Conservation (phyloP, 805 yeast genomes). For the Candida rishiriensis region DNA sequence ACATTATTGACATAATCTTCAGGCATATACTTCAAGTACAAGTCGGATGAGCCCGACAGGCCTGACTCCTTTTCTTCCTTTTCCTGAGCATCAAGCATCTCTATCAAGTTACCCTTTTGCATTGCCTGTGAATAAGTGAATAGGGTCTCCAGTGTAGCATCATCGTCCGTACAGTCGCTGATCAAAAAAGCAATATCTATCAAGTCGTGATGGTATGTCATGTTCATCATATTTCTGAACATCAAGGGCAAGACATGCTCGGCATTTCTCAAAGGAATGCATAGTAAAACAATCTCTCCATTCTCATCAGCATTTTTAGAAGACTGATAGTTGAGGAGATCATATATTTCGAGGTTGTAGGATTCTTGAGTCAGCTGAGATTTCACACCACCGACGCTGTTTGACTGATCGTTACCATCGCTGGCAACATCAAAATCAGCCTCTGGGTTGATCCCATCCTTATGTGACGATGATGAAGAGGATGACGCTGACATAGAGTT, state of each 20-base stretch:
- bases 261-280: constrained; percentile 79
- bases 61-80: constrained; percentile 29
- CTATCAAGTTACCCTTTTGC: constrained; percentile 64
- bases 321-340: constrained; percentile 55
- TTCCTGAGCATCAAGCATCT: constrained; percentile 41
- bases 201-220: constrained; percentile 76
- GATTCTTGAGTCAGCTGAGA: neutral
- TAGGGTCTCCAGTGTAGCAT: constrained; percentile 60
- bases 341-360: constrained; percentile 50
- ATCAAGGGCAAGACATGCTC: constrained; percentile 73
- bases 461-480: neutral
- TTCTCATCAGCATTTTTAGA: constrained; percentile 41
- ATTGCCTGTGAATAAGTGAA: constrained; percentile 61
- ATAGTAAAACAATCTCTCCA: constrained; percentile 62
- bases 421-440: neutral
- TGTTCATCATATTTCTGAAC: constrained; percentile 79
- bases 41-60: constrained; percentile 52
- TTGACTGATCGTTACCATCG: neutral
- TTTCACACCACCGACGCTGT: constrained; percentile 1
- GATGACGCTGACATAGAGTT: neutral
- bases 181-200: constrained; percentile 80
- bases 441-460: neutral
- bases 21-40: constrained; percentile 70
- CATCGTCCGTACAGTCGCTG: constrained; percentile 69
- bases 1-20: constrained; percentile 51